phyloP scores from a whole-genome alignment of 768 basidiomycete genomes.

The Dioszegia aurantiaca region DNA sequence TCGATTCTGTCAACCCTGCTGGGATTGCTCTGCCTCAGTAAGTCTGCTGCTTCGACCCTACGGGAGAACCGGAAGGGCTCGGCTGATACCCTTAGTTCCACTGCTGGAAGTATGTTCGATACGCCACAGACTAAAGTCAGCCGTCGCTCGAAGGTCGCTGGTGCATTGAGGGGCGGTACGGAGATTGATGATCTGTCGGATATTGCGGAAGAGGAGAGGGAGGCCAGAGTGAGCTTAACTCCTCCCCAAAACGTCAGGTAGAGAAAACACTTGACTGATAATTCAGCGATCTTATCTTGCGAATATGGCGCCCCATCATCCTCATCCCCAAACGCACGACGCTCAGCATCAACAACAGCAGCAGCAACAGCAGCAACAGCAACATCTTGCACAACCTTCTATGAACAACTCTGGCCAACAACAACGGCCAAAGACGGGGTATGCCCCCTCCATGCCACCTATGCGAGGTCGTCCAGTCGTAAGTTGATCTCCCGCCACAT shows the following conservation, averaged over 20 bases:
- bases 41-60: constrained; percentile 5
- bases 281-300: constrained; percentile 2
- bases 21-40: constrained; percentile 22
- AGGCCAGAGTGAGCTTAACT: constrained; percentile 1
- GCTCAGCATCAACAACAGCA: constrained; percentile 10
- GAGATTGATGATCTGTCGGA: constrained; percentile 37
- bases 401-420: background rate
- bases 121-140: constrained; percentile 21
- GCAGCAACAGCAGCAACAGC: background rate
- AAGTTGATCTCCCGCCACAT: constrained; percentile 1
- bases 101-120: background rate
- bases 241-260: background rate
- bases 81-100: constrained; percentile 16
- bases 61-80: background rate
- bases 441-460: constrained; percentile 35
- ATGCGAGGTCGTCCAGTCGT: constrained; percentile 29
- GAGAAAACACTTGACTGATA: constrained; percentile 5
- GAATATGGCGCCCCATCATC: background rate
- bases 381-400: background rate
- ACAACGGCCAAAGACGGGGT: constrained; percentile 5
- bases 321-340: too few species aligned
- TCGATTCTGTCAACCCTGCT: constrained; percentile 29
- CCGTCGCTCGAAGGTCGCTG: constrained; percentile 40
- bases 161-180: constrained; percentile 36
- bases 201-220: constrained; percentile 38